Evolutionary conservation across 2,329 filamentous ascomycete genomes (phyloP).

Genomic region (Aspergillus neoniger): DNA sequence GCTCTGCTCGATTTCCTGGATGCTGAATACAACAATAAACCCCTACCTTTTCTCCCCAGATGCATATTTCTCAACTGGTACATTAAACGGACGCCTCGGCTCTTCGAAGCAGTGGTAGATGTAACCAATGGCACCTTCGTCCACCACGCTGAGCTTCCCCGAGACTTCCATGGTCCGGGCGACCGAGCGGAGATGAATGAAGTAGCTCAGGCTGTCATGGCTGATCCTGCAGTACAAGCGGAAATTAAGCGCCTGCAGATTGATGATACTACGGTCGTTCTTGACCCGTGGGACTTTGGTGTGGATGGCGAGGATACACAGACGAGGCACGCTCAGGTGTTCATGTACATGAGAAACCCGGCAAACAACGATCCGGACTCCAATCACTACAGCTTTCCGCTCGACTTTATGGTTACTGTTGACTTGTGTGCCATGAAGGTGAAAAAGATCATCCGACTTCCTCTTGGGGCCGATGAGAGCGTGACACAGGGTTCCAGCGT

Average conservation of each 20-base stretch:
- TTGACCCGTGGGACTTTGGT: conserved; percentile 10
- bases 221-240: neutral
- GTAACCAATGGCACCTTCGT: neutral
- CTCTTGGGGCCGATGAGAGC: conserved; percentile 43
- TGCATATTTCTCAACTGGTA: neutral
- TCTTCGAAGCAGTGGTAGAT: neutral
- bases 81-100: neutral
- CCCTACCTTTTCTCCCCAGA: neutral
- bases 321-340: neutral
- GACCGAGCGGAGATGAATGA: neutral
- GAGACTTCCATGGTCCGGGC: neutral
- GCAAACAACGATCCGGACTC: conserved; percentile 39
- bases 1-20: neutral
- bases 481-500: conserved; percentile 22
- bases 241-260: neutral
- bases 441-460: conserved; percentile 53
- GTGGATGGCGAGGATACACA: neutral
- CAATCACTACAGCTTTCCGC: conserved; percentile 61
- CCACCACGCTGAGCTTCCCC: neutral
- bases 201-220: neutral
- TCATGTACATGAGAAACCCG: conserved; percentile 4
- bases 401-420: conserved; percentile 56
- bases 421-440: conserved; percentile 51
- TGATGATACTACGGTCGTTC: neutral
- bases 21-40: neutral